These are phyloP conservation scores for Calonectria leucothoes DNA, from an alignment of 2,329 filamentous ascomycete species.

Conservation along the genomic window DNA sequence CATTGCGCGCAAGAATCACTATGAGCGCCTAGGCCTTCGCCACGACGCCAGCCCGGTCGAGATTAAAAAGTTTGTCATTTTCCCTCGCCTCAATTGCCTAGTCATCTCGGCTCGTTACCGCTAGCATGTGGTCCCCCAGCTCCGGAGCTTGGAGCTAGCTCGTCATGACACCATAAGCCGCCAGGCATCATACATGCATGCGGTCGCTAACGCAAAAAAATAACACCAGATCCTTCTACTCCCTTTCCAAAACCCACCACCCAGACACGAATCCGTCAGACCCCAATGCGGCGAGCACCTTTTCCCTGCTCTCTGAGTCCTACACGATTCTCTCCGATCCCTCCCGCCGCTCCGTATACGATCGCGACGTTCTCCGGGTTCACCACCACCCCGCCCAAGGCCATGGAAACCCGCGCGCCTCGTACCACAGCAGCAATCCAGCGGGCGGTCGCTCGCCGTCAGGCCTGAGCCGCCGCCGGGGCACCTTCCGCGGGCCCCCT, in stretches of 20 bases:
- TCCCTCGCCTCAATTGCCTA: not conserved
- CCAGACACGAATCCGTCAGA: constrained; percentile 89
- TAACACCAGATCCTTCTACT: constrained; percentile 78
- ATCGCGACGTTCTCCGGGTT: constrained; percentile 72
- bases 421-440: constrained; percentile 70
- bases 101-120: not conserved
- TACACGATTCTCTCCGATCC: constrained; percentile 81
- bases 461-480: constrained; percentile 81
- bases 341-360: constrained; percentile 82
- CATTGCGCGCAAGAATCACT: constrained; percentile 70
- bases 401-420: constrained; percentile 53
- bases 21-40: constrained; percentile 82
- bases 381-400: constrained; percentile 46
- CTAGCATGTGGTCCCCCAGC: not conserved
- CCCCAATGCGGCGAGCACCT: constrained; percentile 77
- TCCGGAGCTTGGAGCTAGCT: not conserved
- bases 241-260: constrained; percentile 90
- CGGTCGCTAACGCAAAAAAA: not conserved
- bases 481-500: constrained; percentile 85
- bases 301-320: constrained; percentile 86
- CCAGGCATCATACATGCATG: not conserved
- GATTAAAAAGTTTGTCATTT: constrained; percentile 78
- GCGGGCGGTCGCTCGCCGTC: constrained; percentile 82
- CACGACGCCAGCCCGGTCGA: constrained; percentile 77
- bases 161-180: not conserved